Conservation (phyloP, 2,329 filamentous ascomycete species). For the Fusarium circinatum region DNA sequence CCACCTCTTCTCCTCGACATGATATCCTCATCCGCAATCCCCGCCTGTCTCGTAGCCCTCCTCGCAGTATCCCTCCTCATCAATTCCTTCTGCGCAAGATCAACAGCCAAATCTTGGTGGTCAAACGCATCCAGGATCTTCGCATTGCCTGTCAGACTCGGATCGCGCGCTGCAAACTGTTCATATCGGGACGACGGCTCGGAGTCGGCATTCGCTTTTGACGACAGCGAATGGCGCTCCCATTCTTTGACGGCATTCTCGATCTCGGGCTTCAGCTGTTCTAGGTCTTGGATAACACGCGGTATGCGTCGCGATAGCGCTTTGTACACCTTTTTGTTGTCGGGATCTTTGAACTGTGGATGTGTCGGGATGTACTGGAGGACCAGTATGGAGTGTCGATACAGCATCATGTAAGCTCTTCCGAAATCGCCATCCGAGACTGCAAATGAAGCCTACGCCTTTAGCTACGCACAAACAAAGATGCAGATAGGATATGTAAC, state of each 20-base stretch:
- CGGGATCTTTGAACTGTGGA: slow-evolving; percentile 75
- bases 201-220: slow-evolving; percentile 38
- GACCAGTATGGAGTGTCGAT: slow-evolving; percentile 87
- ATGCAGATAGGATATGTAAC: slow-evolving; percentile 21
- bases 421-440: slow-evolving; percentile 86
- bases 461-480: slow-evolving; percentile 19
- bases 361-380: slow-evolving; percentile 79
- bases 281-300: slow-evolving; percentile 74
- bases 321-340: slow-evolving; percentile 71
- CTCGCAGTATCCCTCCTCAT: slow-evolving; percentile 71
- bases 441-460: slow-evolving; percentile 80
- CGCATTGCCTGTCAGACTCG: slow-evolving; percentile 66
- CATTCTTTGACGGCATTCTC: slow-evolving; percentile 76
- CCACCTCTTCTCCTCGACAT: slow-evolving; percentile 61
- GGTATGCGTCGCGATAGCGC: slow-evolving; percentile 60
- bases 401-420: slow-evolving; percentile 90
- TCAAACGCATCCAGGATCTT: slow-evolving; percentile 75
- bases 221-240: slow-evolving; percentile 57
- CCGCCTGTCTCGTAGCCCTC: slow-evolving; percentile 66
- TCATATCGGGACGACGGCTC: slow-evolving; percentile 52
- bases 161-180: slow-evolving; percentile 66
- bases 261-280: slow-evolving; percentile 82
- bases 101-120: slow-evolving; percentile 79
- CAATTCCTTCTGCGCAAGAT: slow-evolving; percentile 79
- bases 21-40: slow-evolving; percentile 66